A percentile compares a stretch with the other conserved stretches of the same genome.
Conservation (phyloP, 1,139 yeast genomes). For the Chernovozyma sophiae-reginae region DNA sequence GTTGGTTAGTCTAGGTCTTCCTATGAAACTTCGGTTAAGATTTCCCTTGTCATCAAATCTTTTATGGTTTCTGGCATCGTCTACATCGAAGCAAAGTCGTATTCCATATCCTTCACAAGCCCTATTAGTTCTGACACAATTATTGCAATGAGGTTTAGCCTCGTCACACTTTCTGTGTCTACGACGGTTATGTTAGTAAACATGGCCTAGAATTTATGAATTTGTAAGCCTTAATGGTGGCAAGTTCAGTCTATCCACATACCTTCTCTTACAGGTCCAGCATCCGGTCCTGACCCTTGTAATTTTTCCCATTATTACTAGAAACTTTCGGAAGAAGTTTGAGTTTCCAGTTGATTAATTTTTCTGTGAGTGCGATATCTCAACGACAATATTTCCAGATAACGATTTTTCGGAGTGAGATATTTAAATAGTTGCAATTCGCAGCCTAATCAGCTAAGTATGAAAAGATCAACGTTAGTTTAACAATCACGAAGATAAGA, state of each 20-base stretch:
- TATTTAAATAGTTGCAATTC: too few relatives aligned
- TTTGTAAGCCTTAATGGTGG: not conserved
- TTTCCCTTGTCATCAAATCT: slow-evolving; percentile 7
- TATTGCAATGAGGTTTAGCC: slow-evolving; percentile 48
- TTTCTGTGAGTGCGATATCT: too few relatives aligned
- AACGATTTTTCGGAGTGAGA: too few relatives aligned
- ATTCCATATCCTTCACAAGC: slow-evolving; percentile 48
- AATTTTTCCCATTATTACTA: slow-evolving; percentile 37
- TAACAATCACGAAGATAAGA: too few relatives aligned
- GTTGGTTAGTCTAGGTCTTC: slow-evolving; percentile 3
- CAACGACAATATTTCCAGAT: too few relatives aligned
- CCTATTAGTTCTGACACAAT: slow-evolving; percentile 44
- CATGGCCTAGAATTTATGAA: not conserved
- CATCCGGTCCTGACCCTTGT: slow-evolving; percentile 50
- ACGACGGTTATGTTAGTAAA: slow-evolving; percentile 4
- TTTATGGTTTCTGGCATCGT: slow-evolving; percentile 22
- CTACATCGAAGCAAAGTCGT: slow-evolving; percentile 44
- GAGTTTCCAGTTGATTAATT: too few relatives aligned
- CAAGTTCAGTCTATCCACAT: slow-evolving; percentile 16
- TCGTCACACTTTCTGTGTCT: slow-evolving; percentile 57
- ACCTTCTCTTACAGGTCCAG: slow-evolving; percentile 43
- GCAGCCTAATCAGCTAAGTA: too few relatives aligned
- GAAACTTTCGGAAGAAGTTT: too few relatives aligned
- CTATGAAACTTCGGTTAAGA: slow-evolving; percentile 3
- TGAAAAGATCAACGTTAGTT: too few relatives aligned